Evolutionary conservation across 352 stramenopile genomes (phyloP).

Genomic region (Phytopythium sindhum): DNA sequence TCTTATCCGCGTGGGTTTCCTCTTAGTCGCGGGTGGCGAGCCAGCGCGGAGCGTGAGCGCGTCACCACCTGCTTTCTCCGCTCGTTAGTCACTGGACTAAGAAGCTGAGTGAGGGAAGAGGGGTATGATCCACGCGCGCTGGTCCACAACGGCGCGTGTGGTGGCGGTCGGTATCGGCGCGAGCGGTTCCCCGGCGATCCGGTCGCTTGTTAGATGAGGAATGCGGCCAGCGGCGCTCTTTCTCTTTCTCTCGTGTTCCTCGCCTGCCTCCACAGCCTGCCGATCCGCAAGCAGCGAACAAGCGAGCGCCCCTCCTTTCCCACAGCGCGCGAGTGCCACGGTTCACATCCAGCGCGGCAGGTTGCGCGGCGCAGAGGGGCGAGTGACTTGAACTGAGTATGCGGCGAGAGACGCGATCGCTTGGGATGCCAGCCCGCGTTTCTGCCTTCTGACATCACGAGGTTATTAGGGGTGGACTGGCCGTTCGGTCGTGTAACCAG

Average conservation of each 20-base stretch:
- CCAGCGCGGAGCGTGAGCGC: background rate
- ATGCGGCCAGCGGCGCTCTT: background rate
- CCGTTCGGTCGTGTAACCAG: background rate
- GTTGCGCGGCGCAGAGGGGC: too few relatives aligned
- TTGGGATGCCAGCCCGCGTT: background rate
- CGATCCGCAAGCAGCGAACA: background rate
- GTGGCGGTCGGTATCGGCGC: background rate
- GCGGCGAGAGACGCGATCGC: background rate
- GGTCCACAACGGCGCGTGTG: background rate
- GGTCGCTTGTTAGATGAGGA: constrained; percentile 1
- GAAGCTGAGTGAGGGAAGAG: too few relatives aligned
- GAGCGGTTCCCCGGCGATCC: background rate
- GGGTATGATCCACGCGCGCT: too few relatives aligned
- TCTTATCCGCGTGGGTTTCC: background rate
- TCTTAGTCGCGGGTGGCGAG: background rate
- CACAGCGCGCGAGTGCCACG: background rate
- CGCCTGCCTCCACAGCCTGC: background rate
- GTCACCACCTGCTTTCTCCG: background rate
- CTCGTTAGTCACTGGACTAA: background rate
- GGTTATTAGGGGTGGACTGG: constrained; percentile 1
- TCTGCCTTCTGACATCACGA: background rate
- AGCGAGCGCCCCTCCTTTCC: background rate
- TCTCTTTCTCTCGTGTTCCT: background rate
- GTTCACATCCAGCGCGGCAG: background rate
- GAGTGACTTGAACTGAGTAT: background rate